These are phyloP conservation scores for Tetracentron sinense DNA, from an alignment of 164 flowering plant genomes.

Conservation along the genomic window DNA sequence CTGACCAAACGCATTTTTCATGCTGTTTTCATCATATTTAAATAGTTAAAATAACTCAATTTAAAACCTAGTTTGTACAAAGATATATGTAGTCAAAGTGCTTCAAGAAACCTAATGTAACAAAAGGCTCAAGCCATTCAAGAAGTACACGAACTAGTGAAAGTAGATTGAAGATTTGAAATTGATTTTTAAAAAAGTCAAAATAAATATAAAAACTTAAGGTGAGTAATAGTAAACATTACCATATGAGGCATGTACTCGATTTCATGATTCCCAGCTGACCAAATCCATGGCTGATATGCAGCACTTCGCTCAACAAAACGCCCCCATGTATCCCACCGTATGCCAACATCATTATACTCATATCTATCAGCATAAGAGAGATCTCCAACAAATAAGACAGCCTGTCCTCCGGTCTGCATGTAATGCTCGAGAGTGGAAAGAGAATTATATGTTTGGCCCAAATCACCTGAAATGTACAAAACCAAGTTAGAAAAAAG, in stretches of 20 bases:
- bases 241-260: conserved; percentile 91
- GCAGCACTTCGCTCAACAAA: conserved; percentile 77
- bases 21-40: background rate
- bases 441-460: conserved; percentile 90
- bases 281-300: conserved; percentile 97
- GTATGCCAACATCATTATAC: conserved; percentile 65
- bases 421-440: conserved; percentile 87
- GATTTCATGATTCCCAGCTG: conserved; percentile 94
- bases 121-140: no score
- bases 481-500: no score
- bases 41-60: background rate
- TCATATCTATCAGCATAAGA: conserved; percentile 91
- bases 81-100: background rate
- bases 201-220: background rate
- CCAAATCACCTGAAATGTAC: conserved; percentile 93
- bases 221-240: conserved; percentile 6
- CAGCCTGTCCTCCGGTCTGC: conserved; percentile 65
- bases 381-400: conserved; percentile 93
- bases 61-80: background rate
- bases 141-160: background rate
- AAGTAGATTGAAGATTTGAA: background rate
- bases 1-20: no score
- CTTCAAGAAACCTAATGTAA: background rate
- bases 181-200: background rate
- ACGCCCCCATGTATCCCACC: conserved; percentile 97